These are phyloP conservation scores for Pezicula rhizophila DNA, from an alignment of 2,329 filamentous ascomycete species.

Conservation along the genomic window DNA sequence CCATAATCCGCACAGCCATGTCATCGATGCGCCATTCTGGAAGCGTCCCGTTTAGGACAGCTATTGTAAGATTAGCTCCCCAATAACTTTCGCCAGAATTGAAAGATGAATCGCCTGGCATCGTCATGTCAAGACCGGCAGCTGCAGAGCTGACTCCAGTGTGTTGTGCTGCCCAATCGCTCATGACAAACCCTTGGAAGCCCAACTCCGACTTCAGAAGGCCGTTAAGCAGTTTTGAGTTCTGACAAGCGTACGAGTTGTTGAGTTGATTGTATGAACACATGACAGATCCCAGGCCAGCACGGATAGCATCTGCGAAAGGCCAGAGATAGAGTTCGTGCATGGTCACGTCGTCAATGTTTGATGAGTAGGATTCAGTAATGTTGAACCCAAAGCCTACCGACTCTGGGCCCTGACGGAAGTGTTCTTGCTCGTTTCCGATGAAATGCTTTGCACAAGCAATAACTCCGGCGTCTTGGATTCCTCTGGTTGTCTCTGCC, in stretches of 20 bases:
- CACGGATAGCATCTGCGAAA: constrained; percentile 53
- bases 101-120: constrained; percentile 79
- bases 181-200: constrained; percentile 76
- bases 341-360: constrained; percentile 54
- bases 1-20: constrained; percentile 81
- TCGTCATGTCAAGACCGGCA: constrained; percentile 79
- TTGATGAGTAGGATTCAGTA: constrained; percentile 47
- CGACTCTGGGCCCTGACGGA: constrained; percentile 33
- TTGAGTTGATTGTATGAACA: constrained; percentile 80
- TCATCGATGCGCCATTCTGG: constrained; percentile 86
- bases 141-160: constrained; percentile 59
- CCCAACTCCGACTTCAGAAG: constrained; percentile 74
- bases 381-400: constrained; percentile 56
- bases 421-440: constrained; percentile 64
- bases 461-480: constrained; percentile 76
- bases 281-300: constrained; percentile 77
- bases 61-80: constrained; percentile 82
- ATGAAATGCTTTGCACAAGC: constrained; percentile 74
- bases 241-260: constrained; percentile 75
- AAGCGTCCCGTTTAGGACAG: constrained; percentile 82
- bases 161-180: constrained; percentile 76
- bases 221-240: constrained; percentile 69
- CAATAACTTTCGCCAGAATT: constrained; percentile 58
- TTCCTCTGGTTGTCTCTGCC: constrained; percentile 68
- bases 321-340: constrained; percentile 58